phyloP scores from a whole-genome alignment of 73 alveolate genomes.

The Paramecium primaurelia region DNA sequence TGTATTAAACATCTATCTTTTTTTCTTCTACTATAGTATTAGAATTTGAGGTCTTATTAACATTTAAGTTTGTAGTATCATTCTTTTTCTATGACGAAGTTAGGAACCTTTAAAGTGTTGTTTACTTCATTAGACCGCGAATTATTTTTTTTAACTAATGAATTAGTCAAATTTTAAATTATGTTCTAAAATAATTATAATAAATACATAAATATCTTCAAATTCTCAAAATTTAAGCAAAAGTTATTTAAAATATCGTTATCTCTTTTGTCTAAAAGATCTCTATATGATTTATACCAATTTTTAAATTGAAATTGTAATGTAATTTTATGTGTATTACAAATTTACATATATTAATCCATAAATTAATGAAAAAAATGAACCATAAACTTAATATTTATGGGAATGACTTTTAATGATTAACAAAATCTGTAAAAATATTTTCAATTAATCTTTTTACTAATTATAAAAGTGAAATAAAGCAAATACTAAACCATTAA shows the following conservation, averaged over 20 bases:
- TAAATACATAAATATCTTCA: background rate
- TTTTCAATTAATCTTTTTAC: too few species aligned
- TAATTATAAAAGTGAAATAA: constrained; percentile 70
- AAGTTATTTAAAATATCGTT: background rate
- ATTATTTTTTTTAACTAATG: background rate
- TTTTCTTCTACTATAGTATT: background rate
- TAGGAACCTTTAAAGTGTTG: background rate
- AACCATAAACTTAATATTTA: too few species aligned
- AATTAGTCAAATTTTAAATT: constrained; percentile 24
- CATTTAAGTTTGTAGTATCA: background rate
- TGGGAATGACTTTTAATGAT: too few species aligned
- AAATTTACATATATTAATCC: constrained; percentile 71
- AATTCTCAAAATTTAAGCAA: constrained; percentile 31
- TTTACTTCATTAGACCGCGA: constrained; percentile 17
- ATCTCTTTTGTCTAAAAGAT: constrained; percentile 77
- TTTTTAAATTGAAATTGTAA: too few species aligned
- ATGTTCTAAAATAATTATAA: background rate
- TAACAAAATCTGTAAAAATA: too few species aligned
- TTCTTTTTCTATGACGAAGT: background rate
- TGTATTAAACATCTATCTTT: background rate
- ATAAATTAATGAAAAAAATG: constrained; percentile 5
- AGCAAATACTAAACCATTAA: constrained; percentile 68
- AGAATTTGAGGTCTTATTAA: background rate
- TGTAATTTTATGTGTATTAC: too few species aligned
- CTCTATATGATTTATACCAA: background rate